Evolutionary conservation across 2,329 filamentous ascomycete species (phyloP).

Genomic region (Phaeoacremonium minimum): DNA sequence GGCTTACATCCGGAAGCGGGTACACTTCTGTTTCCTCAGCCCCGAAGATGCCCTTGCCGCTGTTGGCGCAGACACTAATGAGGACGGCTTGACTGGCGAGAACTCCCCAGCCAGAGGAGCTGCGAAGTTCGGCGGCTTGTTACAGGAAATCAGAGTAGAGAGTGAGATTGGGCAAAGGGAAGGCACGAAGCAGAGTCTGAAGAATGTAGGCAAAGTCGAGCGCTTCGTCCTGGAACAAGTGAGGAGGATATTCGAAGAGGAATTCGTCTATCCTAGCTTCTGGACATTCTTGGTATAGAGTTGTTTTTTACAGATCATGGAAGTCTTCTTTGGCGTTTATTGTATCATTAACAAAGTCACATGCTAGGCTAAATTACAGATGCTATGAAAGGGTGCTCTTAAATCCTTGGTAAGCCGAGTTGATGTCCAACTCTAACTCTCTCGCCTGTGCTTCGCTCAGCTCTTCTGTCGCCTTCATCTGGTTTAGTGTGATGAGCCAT

Average conservation of each 20-base stretch:
- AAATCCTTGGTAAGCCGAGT: constrained; percentile 91
- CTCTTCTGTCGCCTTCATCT: constrained; percentile 95
- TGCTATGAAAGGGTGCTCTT: constrained; percentile 64
- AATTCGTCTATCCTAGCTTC: constrained; percentile 97
- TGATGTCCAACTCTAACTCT: constrained; percentile 89
- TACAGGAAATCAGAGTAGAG: constrained; percentile 93
- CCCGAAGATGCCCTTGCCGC: constrained; percentile 83
- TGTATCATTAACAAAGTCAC: constrained; percentile 11
- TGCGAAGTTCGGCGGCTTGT: constrained; percentile 61
- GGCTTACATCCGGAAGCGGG: constrained; percentile 81
- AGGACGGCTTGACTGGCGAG: constrained; percentile 21
- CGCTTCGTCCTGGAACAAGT: constrained; percentile 96
- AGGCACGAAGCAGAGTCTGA: constrained; percentile 87
- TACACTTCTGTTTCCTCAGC: constrained; percentile 92
- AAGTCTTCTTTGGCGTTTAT: background rate
- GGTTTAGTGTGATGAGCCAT: constrained; percentile 95
- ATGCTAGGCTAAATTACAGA: no score
- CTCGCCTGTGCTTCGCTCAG: constrained; percentile 81
- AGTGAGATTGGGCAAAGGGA: constrained; percentile 95
- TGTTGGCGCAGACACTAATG: constrained; percentile 46
- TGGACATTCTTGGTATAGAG: constrained; percentile 91
- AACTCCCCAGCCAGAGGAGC: constrained; percentile 13
- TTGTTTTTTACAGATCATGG: background rate
- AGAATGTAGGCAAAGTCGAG: constrained; percentile 98
- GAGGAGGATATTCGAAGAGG: constrained; percentile 93